Percentiles rank a stretch among this genome's conserved stretches.
Conservation (phyloP, 2,329 filamentous ascomycete species). For the Pseudohalonectria lignicola region DNA sequence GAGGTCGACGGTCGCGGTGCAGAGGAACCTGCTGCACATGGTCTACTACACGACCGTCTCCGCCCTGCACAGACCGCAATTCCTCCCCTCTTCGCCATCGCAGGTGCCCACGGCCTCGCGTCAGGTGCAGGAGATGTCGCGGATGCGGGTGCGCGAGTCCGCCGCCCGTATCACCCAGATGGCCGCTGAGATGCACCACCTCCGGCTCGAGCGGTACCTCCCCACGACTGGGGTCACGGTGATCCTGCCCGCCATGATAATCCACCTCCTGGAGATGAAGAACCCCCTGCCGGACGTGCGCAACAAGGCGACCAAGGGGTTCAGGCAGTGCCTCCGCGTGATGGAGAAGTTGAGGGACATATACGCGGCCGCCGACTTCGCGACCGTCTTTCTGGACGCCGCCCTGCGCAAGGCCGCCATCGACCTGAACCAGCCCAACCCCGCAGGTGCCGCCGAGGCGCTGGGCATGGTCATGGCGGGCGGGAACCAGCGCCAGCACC, state of each 20-base stretch:
- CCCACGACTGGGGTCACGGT: conserved; percentile 88
- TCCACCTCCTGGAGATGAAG: conserved; percentile 87
- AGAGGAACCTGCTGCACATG: conserved; percentile 84
- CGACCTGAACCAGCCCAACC: conserved; percentile 39
- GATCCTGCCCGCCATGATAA: conserved; percentile 84
- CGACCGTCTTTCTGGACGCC: conserved; percentile 88
- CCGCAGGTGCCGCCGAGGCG: conserved; percentile 16
- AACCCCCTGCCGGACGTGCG: conserved; percentile 63
- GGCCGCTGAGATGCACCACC: conserved; percentile 62
- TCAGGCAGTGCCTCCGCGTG: conserved; percentile 86
- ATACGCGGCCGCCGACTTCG: conserved; percentile 90
- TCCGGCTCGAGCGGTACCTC: conserved; percentile 66
- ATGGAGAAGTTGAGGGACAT: conserved; percentile 80
- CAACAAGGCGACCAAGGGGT: conserved; percentile 64
- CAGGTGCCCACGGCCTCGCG: conserved; percentile 42
- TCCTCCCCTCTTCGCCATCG: conserved; percentile 61
- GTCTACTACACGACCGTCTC: conserved; percentile 87
- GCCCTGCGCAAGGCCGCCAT: conserved; percentile 82
- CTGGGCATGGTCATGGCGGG: conserved; percentile 9
- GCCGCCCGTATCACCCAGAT: conserved; percentile 80
- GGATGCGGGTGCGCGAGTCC: conserved; percentile 71
- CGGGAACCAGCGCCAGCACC: conserved; percentile 5
- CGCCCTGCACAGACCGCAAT: conserved; percentile 82
- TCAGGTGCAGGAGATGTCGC: conserved; percentile 72
- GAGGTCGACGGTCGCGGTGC: conserved; percentile 49